These are phyloP conservation scores for Fomitiporia mediterranea DNA, from an alignment of 1,284 basidiomycete genomes.

Conservation along the genomic window DNA sequence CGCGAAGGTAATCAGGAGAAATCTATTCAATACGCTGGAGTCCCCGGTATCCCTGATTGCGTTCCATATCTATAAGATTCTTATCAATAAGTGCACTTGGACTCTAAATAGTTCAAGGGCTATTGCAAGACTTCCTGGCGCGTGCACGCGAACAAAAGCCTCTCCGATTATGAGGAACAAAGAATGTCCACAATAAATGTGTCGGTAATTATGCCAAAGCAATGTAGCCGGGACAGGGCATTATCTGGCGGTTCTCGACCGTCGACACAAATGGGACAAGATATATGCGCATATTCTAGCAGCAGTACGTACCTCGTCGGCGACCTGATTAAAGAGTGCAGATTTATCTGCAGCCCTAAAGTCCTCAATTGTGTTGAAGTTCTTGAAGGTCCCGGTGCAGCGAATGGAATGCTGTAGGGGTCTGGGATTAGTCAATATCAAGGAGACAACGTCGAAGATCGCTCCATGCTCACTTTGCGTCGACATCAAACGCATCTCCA, in stretches of 20 bases:
- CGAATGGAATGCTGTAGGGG: slow-evolving; percentile 38
- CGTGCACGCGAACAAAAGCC: too few species aligned
- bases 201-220: too few species aligned
- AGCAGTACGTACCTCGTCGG: slow-evolving; percentile 51
- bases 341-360: slow-evolving; percentile 91
- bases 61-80: slow-evolving; percentile 55
- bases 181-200: too few species aligned
- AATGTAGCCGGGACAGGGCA: too few species aligned
- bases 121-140: too few species aligned
- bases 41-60: slow-evolving; percentile 48
- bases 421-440: slow-evolving; percentile 29
- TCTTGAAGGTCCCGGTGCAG: slow-evolving; percentile 73
- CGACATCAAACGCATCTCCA: slow-evolving; percentile 51
- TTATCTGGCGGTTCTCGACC: too few species aligned
- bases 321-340: slow-evolving; percentile 68
- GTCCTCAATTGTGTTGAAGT: slow-evolving; percentile 95
- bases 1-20: slow-evolving; percentile 89
- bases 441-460: slow-evolving; percentile 18
- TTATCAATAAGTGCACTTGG: background rate
- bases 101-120: slow-evolving; percentile 7
- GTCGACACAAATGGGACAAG: too few species aligned
- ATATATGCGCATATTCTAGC: too few species aligned
- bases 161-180: too few species aligned
- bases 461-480: slow-evolving; percentile 31
- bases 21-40: slow-evolving; percentile 59